Percentiles rank a stretch among this genome's conserved stretches.
These are phyloP conservation scores for Colletotrichum brevisporum DNA, from an alignment of 2,329 filamentous ascomycete species.

Conservation along the genomic window DNA sequence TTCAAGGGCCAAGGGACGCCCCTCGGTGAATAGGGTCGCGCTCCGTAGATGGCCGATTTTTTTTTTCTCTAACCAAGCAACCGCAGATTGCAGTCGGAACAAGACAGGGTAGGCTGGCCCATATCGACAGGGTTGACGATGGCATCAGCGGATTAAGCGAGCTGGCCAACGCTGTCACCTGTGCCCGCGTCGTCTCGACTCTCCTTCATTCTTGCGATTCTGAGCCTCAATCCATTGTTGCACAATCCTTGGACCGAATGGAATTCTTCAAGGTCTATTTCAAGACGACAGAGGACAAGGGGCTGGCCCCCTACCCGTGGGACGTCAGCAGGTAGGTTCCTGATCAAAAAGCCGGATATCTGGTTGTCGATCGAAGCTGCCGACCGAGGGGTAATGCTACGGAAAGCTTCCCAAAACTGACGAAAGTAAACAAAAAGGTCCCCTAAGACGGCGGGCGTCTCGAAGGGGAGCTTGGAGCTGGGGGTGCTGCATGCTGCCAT, in stretches of 20 bases:
- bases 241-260: constrained; percentile 11
- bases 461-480: constrained; percentile 17
- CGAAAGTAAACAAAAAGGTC: constrained; percentile 39
- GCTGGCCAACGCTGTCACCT: constrained; percentile 15
- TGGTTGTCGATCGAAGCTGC: constrained; percentile 26
- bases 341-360: constrained; percentile 10
- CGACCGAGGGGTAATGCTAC: not conserved
- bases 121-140: constrained; percentile 40
- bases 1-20: constrained; percentile 23
- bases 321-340: not conserved
- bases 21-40: constrained; percentile 21
- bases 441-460: constrained; percentile 35
- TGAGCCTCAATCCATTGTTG: constrained; percentile 18
- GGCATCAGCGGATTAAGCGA: constrained; percentile 27
- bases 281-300: constrained; percentile 20
- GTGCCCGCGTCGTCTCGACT: constrained; percentile 3
- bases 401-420: constrained; percentile 29
- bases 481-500: constrained; percentile 32
- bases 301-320: not conserved
- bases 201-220: constrained; percentile 16
- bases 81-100: constrained; percentile 29
- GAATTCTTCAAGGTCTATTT: constrained; percentile 34
- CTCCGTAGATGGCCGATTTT: constrained; percentile 23
- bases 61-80: constrained; percentile 35
- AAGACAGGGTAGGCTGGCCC: constrained; percentile 28